Conservation (phyloP, 805 yeast species). For the Yarrowia osloensis region DNA sequence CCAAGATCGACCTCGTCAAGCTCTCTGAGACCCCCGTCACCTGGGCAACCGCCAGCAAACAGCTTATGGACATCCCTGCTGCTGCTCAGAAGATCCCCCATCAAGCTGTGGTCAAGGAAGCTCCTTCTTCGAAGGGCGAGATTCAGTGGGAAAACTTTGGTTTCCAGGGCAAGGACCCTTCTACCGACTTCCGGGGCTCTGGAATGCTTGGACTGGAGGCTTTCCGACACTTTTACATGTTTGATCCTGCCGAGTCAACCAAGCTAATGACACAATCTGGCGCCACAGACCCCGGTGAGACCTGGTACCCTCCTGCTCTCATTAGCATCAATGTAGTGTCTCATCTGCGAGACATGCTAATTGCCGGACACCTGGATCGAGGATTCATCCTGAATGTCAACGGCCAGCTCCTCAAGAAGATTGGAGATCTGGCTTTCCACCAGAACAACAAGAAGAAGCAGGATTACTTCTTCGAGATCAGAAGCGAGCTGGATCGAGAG, state of each 20-base stretch:
- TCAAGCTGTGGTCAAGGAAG: not conserved
- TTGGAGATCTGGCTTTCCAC: not conserved
- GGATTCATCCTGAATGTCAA: conserved; percentile 17
- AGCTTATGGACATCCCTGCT: conserved; percentile 10
- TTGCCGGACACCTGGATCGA: conserved; percentile 4
- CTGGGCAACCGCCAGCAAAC: conserved; percentile 20
- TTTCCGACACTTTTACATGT: conserved; percentile 23
- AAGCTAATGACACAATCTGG: conserved; percentile 12
- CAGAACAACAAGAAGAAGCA: not conserved
- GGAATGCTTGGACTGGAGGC: conserved; percentile 23
- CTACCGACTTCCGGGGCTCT: conserved; percentile 42
- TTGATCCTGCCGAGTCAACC: conserved; percentile 19
- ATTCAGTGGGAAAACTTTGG: conserved; percentile 43
- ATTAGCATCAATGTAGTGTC: conserved; percentile 37
- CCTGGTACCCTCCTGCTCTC: conserved; percentile 41
- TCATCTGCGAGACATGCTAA: conserved; percentile 19
- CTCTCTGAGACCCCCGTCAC: conserved; percentile 10
- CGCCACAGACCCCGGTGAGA: not conserved
- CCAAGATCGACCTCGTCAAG: not conserved
- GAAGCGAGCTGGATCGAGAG: not conserved
- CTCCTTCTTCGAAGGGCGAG: conserved; percentile 27
- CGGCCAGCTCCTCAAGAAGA: not conserved
- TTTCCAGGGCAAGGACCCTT: conserved; percentile 44
- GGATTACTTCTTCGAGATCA: not conserved
- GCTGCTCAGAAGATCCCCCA: conserved; percentile 11